Percentiles rank a stretch among this genome's conserved stretches.
Evolutionary conservation across 306 rosid species (phyloP).

Genomic region (Datisca glomerata): DNA sequence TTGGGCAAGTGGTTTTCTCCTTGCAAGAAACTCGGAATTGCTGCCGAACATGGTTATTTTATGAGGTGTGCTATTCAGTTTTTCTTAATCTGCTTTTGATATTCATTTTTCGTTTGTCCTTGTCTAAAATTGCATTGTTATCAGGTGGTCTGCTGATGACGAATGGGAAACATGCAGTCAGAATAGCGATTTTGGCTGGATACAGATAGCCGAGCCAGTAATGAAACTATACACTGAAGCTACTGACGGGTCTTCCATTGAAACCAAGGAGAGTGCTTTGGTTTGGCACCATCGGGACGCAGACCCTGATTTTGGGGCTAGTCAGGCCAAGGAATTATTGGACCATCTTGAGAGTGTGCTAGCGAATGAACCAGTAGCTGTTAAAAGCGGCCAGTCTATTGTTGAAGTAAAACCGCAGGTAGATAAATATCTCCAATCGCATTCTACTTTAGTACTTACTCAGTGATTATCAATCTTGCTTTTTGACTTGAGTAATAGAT

Average conservation of each 20-base stretch:
- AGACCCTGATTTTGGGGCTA: slow-evolving; percentile 54
- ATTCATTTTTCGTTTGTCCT: slow-evolving; percentile 1
- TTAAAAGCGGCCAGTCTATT: slow-evolving; percentile 50
- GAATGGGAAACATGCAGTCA: slow-evolving; percentile 46
- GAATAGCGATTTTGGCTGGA: slow-evolving; percentile 45
- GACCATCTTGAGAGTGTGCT: slow-evolving; percentile 65
- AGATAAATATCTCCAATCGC: background rate
- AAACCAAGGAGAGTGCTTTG: slow-evolving; percentile 51
- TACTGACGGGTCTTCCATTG: slow-evolving; percentile 57
- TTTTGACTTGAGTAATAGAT: too few relatives aligned
- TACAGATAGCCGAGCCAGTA: slow-evolving; percentile 54
- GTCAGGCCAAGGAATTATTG: slow-evolving; percentile 61
- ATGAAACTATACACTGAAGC: slow-evolving; percentile 54
- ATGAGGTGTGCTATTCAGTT: slow-evolving; percentile 24
- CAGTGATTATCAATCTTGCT: too few relatives aligned
- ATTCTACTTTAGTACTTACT: background rate
- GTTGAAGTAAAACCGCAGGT: slow-evolving; percentile 85
- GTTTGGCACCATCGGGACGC: slow-evolving; percentile 80
- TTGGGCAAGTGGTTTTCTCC: slow-evolving; percentile 47
- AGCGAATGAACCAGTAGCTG: slow-evolving; percentile 58
- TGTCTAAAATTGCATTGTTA: background rate
- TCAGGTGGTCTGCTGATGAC: slow-evolving; percentile 45
- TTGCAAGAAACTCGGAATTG: slow-evolving; percentile 44
- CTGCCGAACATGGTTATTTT: slow-evolving; percentile 52
- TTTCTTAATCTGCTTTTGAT: background rate